A percentile compares a stretch with the other conserved stretches of the same genome.
Conservation (phyloP, 2,329 filamentous ascomycete genomes). For the Fonsecaea pedrosoi region DNA sequence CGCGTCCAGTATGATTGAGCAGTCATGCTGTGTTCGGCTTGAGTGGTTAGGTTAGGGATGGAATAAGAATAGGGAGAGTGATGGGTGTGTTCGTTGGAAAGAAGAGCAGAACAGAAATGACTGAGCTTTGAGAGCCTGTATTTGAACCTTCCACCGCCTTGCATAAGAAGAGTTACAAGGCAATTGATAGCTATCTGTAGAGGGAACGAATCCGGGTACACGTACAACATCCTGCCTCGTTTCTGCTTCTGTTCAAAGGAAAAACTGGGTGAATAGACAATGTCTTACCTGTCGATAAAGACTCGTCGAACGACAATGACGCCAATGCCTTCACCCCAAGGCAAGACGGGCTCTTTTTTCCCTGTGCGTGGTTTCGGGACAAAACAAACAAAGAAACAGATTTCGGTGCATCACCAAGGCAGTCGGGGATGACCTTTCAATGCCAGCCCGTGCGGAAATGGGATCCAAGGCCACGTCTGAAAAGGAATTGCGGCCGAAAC, state of each 20-base stretch:
- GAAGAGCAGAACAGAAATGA: background rate
- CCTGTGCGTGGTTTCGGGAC: background rate
- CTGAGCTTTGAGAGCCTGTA: background rate
- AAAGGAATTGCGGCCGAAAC: background rate
- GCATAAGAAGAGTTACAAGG: background rate
- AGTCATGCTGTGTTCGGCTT: background rate
- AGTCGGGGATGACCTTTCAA: background rate
- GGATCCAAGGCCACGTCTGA: background rate
- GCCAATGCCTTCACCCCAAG: background rate
- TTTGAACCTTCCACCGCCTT: background rate
- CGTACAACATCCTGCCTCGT: background rate
- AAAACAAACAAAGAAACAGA: background rate
- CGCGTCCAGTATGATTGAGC: background rate
- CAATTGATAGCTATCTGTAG: background rate
- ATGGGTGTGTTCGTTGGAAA: background rate
- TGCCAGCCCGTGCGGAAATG: background rate
- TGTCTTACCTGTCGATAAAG: background rate
- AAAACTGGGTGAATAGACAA: background rate
- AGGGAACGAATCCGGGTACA: background rate
- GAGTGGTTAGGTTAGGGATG: background rate
- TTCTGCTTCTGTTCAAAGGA: background rate
- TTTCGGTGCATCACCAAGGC: background rate
- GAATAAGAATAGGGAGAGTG: background rate
- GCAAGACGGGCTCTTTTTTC: background rate
- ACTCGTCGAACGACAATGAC: background rate